Evolutionary conservation across 305 asterid species (phyloP).

Genomic region (Lippia alba): DNA sequence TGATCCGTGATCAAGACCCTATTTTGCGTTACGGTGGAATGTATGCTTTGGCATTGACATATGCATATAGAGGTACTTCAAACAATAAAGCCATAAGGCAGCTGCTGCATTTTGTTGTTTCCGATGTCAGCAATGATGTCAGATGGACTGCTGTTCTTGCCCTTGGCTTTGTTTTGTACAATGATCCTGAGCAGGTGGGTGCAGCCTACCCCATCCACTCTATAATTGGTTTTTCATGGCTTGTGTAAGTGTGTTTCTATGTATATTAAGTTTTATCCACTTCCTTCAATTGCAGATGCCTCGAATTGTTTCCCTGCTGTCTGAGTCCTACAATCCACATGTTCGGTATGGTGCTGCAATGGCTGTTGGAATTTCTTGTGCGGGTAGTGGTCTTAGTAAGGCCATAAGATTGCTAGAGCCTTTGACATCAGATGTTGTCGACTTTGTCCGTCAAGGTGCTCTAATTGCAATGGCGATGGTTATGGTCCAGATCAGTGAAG

Average conservation of each 20-base stretch:
- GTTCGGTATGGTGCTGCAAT: conserved; percentile 98
- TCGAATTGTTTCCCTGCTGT: conserved; percentile 83
- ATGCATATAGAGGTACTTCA: conserved; percentile 77
- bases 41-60: conserved; percentile 76
- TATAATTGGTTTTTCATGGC: too few relatives aligned
- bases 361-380: conserved; percentile 99
- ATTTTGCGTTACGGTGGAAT: conserved; percentile 87
- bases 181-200: conserved; percentile 74
- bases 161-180: conserved; percentile 65
- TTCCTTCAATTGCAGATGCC: conserved; percentile 72
- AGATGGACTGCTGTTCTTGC: conserved; percentile 79
- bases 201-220: too few relatives aligned
- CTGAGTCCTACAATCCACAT: conserved; percentile 98
- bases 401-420: conserved; percentile 98
- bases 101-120: conserved; percentile 71
- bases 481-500: conserved; percentile 92
- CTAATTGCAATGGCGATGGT: conserved; percentile 99
- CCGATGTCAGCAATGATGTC: conserved; percentile 78
- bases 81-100: conserved; percentile 76
- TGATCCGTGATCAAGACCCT: conserved; percentile 98
- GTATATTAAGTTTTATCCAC: conserved; percentile 18
- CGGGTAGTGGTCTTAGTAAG: conserved; percentile 98
- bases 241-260: too few relatives aligned
- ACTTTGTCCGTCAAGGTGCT: conserved; percentile 99
- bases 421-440: conserved; percentile 93